phyloP scores from a whole-genome alignment of 2,329 filamentous ascomycete species.

The Microcyclosporella mali region DNA sequence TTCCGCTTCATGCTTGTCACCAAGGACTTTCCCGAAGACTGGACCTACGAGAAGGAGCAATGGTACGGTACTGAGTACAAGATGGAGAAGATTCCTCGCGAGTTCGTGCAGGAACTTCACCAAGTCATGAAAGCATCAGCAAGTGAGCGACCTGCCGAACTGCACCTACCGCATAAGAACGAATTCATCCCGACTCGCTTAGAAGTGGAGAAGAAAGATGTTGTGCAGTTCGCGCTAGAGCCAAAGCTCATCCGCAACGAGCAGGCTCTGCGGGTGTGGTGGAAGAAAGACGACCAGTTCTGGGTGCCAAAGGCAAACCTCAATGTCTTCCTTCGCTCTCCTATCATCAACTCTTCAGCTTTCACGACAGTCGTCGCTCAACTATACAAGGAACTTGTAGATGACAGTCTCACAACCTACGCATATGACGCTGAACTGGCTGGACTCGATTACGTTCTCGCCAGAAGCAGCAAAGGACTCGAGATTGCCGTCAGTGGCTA shows the following conservation, averaged over 20 bases:
- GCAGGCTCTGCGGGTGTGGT: constrained; percentile 75
- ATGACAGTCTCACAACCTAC: constrained; percentile 85
- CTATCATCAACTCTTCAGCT: constrained; percentile 71
- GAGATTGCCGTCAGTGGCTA: constrained; percentile 80
- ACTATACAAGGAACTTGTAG: constrained; percentile 77
- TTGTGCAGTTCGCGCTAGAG: constrained; percentile 64
- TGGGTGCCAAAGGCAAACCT: constrained; percentile 95
- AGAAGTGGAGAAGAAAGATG: constrained; percentile 89
- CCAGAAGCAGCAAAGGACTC: constrained; percentile 64
- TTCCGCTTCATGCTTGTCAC: constrained; percentile 79
- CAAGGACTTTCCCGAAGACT: constrained; percentile 74
- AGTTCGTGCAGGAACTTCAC: constrained; percentile 66
- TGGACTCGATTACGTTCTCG: constrained; percentile 76
- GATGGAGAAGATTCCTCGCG: constrained; percentile 67
- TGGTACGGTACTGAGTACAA: constrained; percentile 98
- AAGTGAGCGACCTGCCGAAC: constrained; percentile 56
- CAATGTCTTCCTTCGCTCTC: constrained; percentile 71
- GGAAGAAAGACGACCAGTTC: constrained; percentile 96
- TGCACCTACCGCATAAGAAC: constrained; percentile 88
- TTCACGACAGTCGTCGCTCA: constrained; percentile 71
- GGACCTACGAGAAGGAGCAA: constrained; percentile 75
- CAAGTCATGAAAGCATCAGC: constrained; percentile 52
- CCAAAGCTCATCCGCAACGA: constrained; percentile 85
- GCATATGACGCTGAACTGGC: constrained; percentile 94
- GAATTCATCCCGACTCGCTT: constrained; percentile 92